These are phyloP conservation scores for Emmonsiellopsis sp. DNA, from an alignment of 2,329 filamentous ascomycete genomes.

Conservation along the genomic window DNA sequence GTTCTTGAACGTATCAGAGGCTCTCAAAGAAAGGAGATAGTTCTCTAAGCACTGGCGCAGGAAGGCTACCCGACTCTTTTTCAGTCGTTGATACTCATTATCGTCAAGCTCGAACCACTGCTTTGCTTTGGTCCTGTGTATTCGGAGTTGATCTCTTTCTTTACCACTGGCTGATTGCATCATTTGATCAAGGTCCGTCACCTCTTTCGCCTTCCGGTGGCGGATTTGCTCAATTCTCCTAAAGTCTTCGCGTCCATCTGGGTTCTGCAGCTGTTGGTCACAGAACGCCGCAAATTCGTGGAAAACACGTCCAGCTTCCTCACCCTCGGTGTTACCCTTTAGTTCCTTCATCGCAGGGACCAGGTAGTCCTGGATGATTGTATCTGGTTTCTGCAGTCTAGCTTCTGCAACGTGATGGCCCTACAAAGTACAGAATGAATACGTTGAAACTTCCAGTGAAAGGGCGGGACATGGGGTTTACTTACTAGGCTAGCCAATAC, in stretches of 20 bases:
- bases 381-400: constrained; percentile 79
- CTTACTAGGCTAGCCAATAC: constrained; percentile 70
- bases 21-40: constrained; percentile 74
- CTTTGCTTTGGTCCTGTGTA: constrained; percentile 62
- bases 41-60: constrained; percentile 86
- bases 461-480: constrained; percentile 1
- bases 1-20: constrained; percentile 81
- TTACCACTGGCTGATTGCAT: constrained; percentile 40
- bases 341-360: constrained; percentile 76
- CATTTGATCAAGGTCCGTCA: constrained; percentile 60
- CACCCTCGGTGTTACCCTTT: constrained; percentile 55
- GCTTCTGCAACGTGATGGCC: constrained; percentile 85
- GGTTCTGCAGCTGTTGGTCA: constrained; percentile 83
- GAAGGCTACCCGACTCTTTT: constrained; percentile 68
- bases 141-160: constrained; percentile 50
- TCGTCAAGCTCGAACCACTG: constrained; percentile 88
- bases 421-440: constrained; percentile 23
- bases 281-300: constrained; percentile 95
- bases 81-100: constrained; percentile 71
- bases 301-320: constrained; percentile 77
- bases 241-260: constrained; percentile 76
- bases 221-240: constrained; percentile 69
- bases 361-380: constrained; percentile 80
- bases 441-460: constrained; percentile 4
- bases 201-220: constrained; percentile 72